Base-by-base conservation (phyloP, 345 rosid genomes). In the Eucalyptus curtisii region DNA sequence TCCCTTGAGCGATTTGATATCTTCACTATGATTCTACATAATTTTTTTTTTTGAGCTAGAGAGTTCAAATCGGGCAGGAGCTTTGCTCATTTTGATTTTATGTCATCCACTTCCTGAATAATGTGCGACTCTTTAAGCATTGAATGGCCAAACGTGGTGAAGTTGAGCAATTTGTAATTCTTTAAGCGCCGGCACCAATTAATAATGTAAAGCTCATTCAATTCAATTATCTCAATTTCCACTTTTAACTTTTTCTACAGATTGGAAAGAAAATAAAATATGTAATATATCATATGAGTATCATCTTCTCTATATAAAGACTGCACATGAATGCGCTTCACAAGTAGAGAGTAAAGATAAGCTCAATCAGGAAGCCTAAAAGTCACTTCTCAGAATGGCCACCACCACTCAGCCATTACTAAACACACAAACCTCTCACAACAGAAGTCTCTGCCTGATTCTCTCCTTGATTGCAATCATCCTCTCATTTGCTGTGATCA, bases 381-480 rank as follows among this genome's bases (percentile, higher is more conserved):
- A 37, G 8, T 76, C 82, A 37, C 82, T 20, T 42, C 82, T 76
- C 47, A 37, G 5, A 64, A 94, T 92, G 94, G 91, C 91, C 3
- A 61, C 68, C 86, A 22, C 49, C 89, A 61, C 88, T 31, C 92
- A 91, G 89, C 96, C 96, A 87, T 95, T 94, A 16, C 90, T 95
- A 53, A 49, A 91, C 90, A 59, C 90, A 22, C 91, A 87, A 88
- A 40, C 91, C 71, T 91, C 92, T 89, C 87, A 31, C 33, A 86
- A 53, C 52, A 95, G 89, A 87, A 87, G 57, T 57, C 87, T 92
- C 85, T 91, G 88, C 45, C 85, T 93, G 59, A 48, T 92, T 79
- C 92, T 94, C 90, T 91, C 93, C 76, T 86, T 94, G 24, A 89
- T 85, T 42, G 92, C 94, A 76, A 53, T 95, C 89, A 40, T 94